A percentile compares a stretch with the other conserved stretches of the same genome.
Evolutionary conservation across 2,329 filamentous ascomycete genomes (phyloP).

Genomic region (Arthroderma uncinatum): DNA sequence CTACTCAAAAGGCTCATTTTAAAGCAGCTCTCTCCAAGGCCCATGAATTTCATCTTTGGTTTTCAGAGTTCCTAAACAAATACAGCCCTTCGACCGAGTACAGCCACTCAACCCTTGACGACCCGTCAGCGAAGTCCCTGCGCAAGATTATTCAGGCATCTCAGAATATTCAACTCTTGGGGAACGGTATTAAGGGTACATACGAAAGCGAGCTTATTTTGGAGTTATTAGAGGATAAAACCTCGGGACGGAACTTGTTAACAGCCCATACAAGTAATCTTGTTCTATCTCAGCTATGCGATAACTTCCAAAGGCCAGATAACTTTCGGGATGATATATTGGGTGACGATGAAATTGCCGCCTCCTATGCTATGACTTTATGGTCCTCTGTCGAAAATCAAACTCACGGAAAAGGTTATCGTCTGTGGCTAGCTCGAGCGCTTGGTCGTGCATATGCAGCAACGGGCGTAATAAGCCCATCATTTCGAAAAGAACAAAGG

Average conservation of each 20-base stretch:
- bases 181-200: slow-evolving; percentile 57
- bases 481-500: slow-evolving; percentile 35
- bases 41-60: slow-evolving; percentile 65
- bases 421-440: slow-evolving; percentile 74
- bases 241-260: slow-evolving; percentile 51
- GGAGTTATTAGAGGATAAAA: slow-evolving; percentile 67
- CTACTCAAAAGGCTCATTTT: slow-evolving; percentile 76
- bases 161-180: slow-evolving; percentile 53
- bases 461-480: slow-evolving; percentile 50
- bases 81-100: slow-evolving; percentile 44
- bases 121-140: slow-evolving; percentile 47
- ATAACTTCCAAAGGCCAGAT: slow-evolving; percentile 55
- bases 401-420: slow-evolving; percentile 55
- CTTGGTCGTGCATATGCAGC: slow-evolving; percentile 74
- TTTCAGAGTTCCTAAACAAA: slow-evolving; percentile 54
- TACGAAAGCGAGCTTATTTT: slow-evolving; percentile 70
- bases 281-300: slow-evolving; percentile 48
- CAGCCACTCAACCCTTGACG: slow-evolving; percentile 41
- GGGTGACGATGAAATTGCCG: slow-evolving; percentile 53
- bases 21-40: slow-evolving; percentile 65
- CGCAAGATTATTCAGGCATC: slow-evolving; percentile 58
- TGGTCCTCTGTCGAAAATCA: slow-evolving; percentile 65
- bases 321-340: slow-evolving; percentile 56
- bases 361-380: slow-evolving; percentile 52
- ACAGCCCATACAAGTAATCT: slow-evolving; percentile 52